Evolutionary conservation across 331 rosid genomes (phyloP), one percentile per base, ranked within the genome.

Genomic region (Ulmus americana): DNA sequence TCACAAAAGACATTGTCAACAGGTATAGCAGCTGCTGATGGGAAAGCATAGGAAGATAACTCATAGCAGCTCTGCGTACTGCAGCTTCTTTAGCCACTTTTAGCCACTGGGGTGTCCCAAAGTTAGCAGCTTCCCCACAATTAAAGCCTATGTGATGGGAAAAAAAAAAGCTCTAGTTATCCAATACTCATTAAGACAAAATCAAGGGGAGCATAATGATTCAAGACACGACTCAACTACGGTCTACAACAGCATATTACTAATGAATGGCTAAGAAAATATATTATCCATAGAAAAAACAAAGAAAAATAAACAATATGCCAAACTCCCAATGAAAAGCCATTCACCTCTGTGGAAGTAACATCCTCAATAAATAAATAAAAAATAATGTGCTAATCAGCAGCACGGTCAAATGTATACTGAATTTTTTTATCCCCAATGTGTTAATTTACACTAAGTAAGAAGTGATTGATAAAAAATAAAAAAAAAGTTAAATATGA

Each of bases 121-220:
- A 90, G 80, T 94, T 94, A 74, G 99, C 97, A 79, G 99, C 99
- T 79, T 94, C 99, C 72, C 99, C 97, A 67, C 97, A 94, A 74
- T 84, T 94, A 77, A 94, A 94, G 73, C 99, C 99, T 94, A 73
- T 14, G 71, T 70, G 59, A 28, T 71, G 67, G 63, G 42, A 65
- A 75, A 59, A n/a, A 1, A 60, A 41, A 40, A 47, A 3, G 59
- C 10, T 69, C 8, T 59, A 44, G 73, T 48, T 22, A 67, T 44
- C 45, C 11, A 71, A 71, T 47, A 56, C 49, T 28, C 35, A 28
- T 61, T 46, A 74, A 22, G 53, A 80, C 39, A 63, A 55, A 67
- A 48, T 35, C 45, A 14, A 35, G 35, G 3, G 35, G 35, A 28
- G 58, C 28, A 54, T 10, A n/a, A 16, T 49, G 18, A 39, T 28